Conservation (phyloP, 768 basidiomycete genomes). For the Austroboletus eburneus region DNA sequence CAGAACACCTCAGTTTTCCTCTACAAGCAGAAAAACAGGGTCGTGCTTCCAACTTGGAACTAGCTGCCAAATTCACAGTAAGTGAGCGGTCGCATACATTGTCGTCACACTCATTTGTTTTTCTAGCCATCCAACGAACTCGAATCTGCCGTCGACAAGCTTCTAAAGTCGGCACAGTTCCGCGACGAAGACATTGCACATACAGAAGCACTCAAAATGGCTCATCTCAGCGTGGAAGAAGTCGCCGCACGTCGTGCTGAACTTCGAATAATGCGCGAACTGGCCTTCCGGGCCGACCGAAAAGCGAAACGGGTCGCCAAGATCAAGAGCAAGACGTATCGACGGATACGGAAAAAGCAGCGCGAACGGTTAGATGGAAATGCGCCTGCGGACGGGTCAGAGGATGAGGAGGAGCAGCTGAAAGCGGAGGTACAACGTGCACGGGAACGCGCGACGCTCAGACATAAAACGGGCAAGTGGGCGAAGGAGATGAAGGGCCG, state of each 20-base stretch:
- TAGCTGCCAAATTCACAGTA: slow-evolving; percentile 84
- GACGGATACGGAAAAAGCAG: slow-evolving; percentile 78
- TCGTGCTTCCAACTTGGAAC: slow-evolving; percentile 65
- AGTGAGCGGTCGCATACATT: slow-evolving; percentile 7
- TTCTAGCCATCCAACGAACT: slow-evolving; percentile 75
- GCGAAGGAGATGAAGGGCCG: slow-evolving; percentile 68
- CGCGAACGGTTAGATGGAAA: slow-evolving; percentile 54
- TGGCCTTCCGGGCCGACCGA: slow-evolving; percentile 88
- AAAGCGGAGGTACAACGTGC: slow-evolving; percentile 79
- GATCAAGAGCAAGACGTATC: slow-evolving; percentile 94
- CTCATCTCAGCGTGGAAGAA: slow-evolving; percentile 81
- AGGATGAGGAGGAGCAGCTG: slow-evolving; percentile 48
- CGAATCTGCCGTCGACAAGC: slow-evolving; percentile 77
- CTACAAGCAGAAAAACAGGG: slow-evolving; percentile 59
- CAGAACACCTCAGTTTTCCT: slow-evolving; percentile 85
- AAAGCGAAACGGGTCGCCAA: slow-evolving; percentile 88
- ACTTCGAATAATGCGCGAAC: slow-evolving; percentile 83
- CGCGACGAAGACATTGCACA: slow-evolving; percentile 75
- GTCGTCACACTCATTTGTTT: neutral
- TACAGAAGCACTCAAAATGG: slow-evolving; percentile 81
- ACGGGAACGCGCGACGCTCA: slow-evolving; percentile 82
- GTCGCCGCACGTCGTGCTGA: slow-evolving; percentile 77
- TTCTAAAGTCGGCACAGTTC: slow-evolving; percentile 78
- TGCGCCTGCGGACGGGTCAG: slow-evolving; percentile 32
- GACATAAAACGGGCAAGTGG: slow-evolving; percentile 90